Base-by-base conservation (phyloP, 2,329 filamentous ascomycete species). In the Elsinoe necatrix region DNA sequence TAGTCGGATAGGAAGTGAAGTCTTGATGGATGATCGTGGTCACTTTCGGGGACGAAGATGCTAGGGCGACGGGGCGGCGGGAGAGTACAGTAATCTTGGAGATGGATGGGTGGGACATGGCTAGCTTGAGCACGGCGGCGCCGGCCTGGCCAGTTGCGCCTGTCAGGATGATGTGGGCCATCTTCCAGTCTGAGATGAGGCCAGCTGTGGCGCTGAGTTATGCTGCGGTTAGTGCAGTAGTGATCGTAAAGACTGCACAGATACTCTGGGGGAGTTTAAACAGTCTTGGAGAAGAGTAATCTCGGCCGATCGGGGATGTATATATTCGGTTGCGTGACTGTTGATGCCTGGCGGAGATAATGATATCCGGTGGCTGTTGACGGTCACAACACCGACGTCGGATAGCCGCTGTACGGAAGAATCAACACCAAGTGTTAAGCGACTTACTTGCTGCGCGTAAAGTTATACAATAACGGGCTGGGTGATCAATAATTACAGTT, bases 21-120 rank as follows among this genome's bases (percentile, higher is more conserved):
- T 90, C 83, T 14, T 78, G 75, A 65, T 89, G 85, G 16, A 84
- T 72, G 60, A 89, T 83, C 56, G 89, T 81, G 21, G 80, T 78
- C 58, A 83, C 76, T 59, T 85, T 81, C 0, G 76, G 75, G 60
- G 87, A 79, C 11, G 71, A 71, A 20, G 85, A 79, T 16, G 79
- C 81, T 74, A 85, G 80, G 1, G 77, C 73, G 1, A 89, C 81
- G 0, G 84, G 82, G 9, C 81, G 75, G 12, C 87, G 77, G 60
- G 78, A 82, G 50, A 89, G 76, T 63, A 91, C 81, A 20, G 83
- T 84, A 64, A 90, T 80, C 63, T 81, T 82, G 50, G 78, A 80
- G 57, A 89, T 73, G 35, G 76, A 73, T 45, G 72, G 64, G 39
- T 67, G 67, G 1, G 61, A 62, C 12, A 75, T 65, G 64, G 72